A percentile compares a stretch with the other conserved stretches of the same genome.
phyloP scores from a whole-genome alignment of 2,329 filamentous ascomycete genomes.

The Aspergillus piperis region DNA sequence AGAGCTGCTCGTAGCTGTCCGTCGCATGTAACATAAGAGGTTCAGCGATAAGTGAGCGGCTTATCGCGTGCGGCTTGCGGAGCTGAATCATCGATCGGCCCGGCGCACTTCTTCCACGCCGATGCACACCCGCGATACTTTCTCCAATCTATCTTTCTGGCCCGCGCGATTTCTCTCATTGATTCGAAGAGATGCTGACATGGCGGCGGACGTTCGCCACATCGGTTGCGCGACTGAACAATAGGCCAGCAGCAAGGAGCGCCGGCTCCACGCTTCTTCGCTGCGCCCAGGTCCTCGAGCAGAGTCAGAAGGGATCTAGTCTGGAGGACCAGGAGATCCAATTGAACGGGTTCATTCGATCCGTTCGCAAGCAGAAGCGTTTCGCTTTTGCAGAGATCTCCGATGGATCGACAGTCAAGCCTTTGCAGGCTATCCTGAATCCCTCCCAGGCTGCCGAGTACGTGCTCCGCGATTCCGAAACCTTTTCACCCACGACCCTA shows the following conservation, averaged over 20 bases:
- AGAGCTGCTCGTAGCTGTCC: too few relatives aligned
- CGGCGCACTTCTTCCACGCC: slow-evolving; percentile 2
- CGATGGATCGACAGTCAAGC: slow-evolving; percentile 79
- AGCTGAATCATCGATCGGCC: slow-evolving; percentile 18
- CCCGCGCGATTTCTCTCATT: slow-evolving; percentile 5
- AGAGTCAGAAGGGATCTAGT: slow-evolving; percentile 28
- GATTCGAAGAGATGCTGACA: slow-evolving; percentile 38
- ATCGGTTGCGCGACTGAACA: slow-evolving; percentile 35
- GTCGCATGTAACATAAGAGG: too few relatives aligned
- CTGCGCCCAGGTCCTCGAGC: slow-evolving; percentile 43
- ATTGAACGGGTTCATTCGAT: slow-evolving; percentile 78
- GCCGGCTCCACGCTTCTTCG: slow-evolving; percentile 30
- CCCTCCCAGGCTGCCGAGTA: slow-evolving; percentile 73
- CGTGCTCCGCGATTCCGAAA: slow-evolving; percentile 34
- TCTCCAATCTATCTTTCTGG: background rate
- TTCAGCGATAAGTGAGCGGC: background rate
- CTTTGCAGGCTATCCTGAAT: slow-evolving; percentile 78
- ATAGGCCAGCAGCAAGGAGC: slow-evolving; percentile 20
- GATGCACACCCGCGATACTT: background rate
- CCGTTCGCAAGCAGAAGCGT: slow-evolving; percentile 81
- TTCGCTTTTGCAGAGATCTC: slow-evolving; percentile 80
- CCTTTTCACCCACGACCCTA: background rate
- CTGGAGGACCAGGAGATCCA: slow-evolving; percentile 50
- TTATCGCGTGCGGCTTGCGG: background rate
- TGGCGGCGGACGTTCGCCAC: slow-evolving; percentile 44